Percentiles rank a stretch among this genome's conserved stretches.
These are phyloP conservation scores for Paracorniculantispora psalliotae DNA, from an alignment of 2,329 filamentous ascomycete species.

Conservation along the genomic window DNA sequence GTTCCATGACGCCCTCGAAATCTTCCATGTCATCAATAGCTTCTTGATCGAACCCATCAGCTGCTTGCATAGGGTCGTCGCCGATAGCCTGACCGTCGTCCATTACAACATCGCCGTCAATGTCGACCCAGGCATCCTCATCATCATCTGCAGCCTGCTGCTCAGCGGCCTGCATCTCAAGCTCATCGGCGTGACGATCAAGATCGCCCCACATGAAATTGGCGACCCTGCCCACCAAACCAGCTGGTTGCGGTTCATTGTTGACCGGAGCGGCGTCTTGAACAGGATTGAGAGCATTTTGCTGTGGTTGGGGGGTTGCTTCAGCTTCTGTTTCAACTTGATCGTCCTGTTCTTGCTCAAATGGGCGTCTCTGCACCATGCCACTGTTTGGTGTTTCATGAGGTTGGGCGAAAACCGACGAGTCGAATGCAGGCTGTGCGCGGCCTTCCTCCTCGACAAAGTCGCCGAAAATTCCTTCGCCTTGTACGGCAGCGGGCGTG, in stretches of 20 bases:
- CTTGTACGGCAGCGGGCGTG: background rate
- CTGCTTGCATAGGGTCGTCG: slow-evolving; percentile 20
- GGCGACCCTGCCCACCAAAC: slow-evolving; percentile 31
- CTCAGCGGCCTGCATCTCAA: slow-evolving; percentile 28
- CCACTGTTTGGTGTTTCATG: background rate
- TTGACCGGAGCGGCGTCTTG: slow-evolving; percentile 14
- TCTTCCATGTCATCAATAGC: slow-evolving; percentile 85
- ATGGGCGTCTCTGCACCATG: background rate
- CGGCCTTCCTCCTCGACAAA: background rate
- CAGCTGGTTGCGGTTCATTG: slow-evolving; percentile 9
- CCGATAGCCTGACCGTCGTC: slow-evolving; percentile 32
- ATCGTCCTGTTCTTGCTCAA: background rate
- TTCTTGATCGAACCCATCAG: slow-evolving; percentile 65
- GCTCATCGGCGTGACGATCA: slow-evolving; percentile 30
- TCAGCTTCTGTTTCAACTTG: background rate
- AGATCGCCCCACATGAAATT: slow-evolving; percentile 61
- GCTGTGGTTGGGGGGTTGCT: background rate
- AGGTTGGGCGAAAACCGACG: background rate
- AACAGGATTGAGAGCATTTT: background rate
- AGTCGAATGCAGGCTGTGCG: too few relatives aligned
- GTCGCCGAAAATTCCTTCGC: background rate
- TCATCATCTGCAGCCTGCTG: slow-evolving; percentile 47
- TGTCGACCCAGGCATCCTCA: slow-evolving; percentile 44
- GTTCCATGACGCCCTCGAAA: slow-evolving; percentile 90
- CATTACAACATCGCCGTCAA: slow-evolving; percentile 41